Percentiles rank a stretch among this genome's conserved stretches.
Conservation (phyloP, 129 eudicot species). For the Daucus carota region DH1_v3.0 NC_030389.2:10181501-10182000, state of each 20-base stretch:
- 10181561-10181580: not conserved
- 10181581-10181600: conserved; percentile 1
- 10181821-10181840: conserved; percentile 95
- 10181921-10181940: not conserved
- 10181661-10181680: conserved; percentile 37
- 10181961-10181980: not conserved
- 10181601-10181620: conserved; percentile 10
- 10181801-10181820: conserved; percentile 75
- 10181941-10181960: not conserved
- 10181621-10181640: conserved; percentile 18
- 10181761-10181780: conserved; percentile 93
- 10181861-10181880: conserved; percentile 99
- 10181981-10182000: conserved; percentile 34
- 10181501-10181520: not conserved
- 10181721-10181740: conserved; percentile 99
- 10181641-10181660: conserved; percentile 28
- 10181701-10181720: conserved; percentile 92
- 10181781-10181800: conserved; percentile 57
- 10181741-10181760: conserved; percentile 96
- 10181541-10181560: not conserved
- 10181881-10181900: conserved; percentile 83
- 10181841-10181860: conserved; percentile 89
- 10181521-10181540: not conserved
- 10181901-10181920: conserved; percentile 97
- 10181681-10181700: conserved; percentile 86